Percentiles rank a stretch among this genome's conserved stretches.
These are phyloP conservation scores for Cercospora citrullina DNA, from an alignment of 2,329 filamentous ascomycete genomes.

Conservation along the genomic window DNA sequence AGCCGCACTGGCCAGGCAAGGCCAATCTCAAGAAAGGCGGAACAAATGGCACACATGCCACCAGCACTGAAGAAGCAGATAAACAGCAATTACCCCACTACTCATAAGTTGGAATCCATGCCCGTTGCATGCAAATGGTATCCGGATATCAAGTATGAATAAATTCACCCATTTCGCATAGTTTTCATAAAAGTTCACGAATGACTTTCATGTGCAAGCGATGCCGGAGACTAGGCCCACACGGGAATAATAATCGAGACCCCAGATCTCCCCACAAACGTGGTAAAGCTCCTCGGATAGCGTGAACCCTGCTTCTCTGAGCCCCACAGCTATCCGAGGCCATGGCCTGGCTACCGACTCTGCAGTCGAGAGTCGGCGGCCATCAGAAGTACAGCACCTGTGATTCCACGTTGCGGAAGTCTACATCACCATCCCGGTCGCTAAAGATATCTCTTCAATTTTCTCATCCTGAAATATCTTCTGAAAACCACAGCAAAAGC, in stretches of 20 bases:
- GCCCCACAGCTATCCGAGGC: constrained; percentile 1
- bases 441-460: not conserved
- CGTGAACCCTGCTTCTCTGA: constrained; percentile 1
- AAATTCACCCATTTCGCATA: not conserved
- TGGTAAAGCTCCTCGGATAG: not conserved
- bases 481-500: not conserved
- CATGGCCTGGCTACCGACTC: not conserved
- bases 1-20: constrained; percentile 43
- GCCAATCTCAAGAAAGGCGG: constrained; percentile 19
- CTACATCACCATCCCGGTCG: not conserved
- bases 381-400: not conserved
- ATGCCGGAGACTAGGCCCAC: not conserved
- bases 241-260: not conserved
- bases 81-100: constrained; percentile 23
- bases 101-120: constrained; percentile 9
- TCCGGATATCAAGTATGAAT: not conserved
- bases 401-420: not conserved
- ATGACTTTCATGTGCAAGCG: not conserved
- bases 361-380: not conserved
- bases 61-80: constrained; percentile 15
- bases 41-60: constrained; percentile 10
- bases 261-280: constrained; percentile 2
- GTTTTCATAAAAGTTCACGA: not conserved
- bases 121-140: not conserved
- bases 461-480: not conserved